phyloP scores from a whole-genome alignment of 768 basidiomycete species.

The Hortiboletus campestris region DNA sequence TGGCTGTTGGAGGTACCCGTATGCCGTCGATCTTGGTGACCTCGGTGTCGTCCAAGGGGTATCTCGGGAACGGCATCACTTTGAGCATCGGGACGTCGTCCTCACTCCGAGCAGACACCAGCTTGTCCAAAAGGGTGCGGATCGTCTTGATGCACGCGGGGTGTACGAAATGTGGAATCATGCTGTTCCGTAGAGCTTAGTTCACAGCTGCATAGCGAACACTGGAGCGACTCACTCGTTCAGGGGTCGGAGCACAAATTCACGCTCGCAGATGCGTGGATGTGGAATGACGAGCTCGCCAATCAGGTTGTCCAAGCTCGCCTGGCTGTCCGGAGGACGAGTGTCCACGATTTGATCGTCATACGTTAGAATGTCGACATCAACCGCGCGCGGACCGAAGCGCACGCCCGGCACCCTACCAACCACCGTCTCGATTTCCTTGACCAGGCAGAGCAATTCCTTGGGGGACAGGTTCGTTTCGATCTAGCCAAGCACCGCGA shows the following conservation, averaged over 20 bases:
- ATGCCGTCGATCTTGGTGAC: slow-evolving; percentile 5
- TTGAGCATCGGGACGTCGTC: slow-evolving; percentile 55
- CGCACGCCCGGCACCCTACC: slow-evolving; percentile 78
- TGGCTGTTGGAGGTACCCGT: slow-evolving; percentile 20
- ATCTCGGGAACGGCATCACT: slow-evolving; percentile 71
- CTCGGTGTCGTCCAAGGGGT: slow-evolving; percentile 35
- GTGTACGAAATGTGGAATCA: slow-evolving; percentile 73
- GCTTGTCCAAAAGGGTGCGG: slow-evolving; percentile 41
- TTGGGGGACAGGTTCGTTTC: slow-evolving; percentile 67
- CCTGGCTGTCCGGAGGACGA: slow-evolving; percentile 39
- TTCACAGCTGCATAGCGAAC: background rate
- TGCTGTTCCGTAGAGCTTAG: slow-evolving; percentile 43
- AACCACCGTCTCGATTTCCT: slow-evolving; percentile 67
- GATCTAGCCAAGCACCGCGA: slow-evolving; percentile 40
- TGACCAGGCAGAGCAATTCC: slow-evolving; percentile 60
- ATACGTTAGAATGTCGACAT: slow-evolving; percentile 85
- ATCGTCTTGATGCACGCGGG: slow-evolving; percentile 54
- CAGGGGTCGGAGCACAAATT: slow-evolving; percentile 88
- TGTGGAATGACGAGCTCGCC: slow-evolving; percentile 85
- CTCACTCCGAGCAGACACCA: slow-evolving; percentile 32
- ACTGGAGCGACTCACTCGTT: slow-evolving; percentile 58
- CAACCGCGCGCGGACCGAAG: slow-evolving; percentile 87
- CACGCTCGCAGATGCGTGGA: slow-evolving; percentile 74
- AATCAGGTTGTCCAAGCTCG: slow-evolving; percentile 55
- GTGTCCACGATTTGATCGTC: slow-evolving; percentile 61